Conservation (phyloP, 352 stramenopile species). For the Phytophthora chlamydospora region DNA sequence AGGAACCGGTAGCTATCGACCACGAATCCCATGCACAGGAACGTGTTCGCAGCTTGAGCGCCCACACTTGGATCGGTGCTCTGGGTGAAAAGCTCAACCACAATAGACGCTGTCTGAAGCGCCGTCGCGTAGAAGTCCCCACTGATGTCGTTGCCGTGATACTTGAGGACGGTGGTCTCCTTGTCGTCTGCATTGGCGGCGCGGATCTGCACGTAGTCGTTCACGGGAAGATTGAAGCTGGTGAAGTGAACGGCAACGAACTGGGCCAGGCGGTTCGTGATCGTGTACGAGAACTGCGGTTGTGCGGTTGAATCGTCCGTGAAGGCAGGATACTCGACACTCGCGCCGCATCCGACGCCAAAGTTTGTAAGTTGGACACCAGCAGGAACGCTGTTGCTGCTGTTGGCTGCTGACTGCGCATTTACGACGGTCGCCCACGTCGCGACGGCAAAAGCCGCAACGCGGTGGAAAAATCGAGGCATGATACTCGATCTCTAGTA, state of each 20-base stretch:
- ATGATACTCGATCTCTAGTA: slow-evolving; percentile 18
- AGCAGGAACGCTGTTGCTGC: slow-evolving; percentile 2
- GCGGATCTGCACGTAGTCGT: slow-evolving; percentile 62
- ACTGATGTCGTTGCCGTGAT: slow-evolving; percentile 36
- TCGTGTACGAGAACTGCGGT: slow-evolving; percentile 40
- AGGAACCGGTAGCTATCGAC: slow-evolving; percentile 57
- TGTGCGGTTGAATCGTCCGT: slow-evolving; percentile 22
- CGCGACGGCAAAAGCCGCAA: slow-evolving; percentile 22
- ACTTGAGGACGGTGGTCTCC: slow-evolving; percentile 41
- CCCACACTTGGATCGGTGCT: slow-evolving; percentile 17
- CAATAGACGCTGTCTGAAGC: slow-evolving; percentile 45
- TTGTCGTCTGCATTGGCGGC: slow-evolving; percentile 30
- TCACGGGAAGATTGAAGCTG: slow-evolving; percentile 61
- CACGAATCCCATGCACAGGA: slow-evolving; percentile 51
- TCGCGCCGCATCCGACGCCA: slow-evolving; percentile 40
- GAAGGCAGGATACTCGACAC: slow-evolving; percentile 26
- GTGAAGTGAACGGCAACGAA: slow-evolving; percentile 72
- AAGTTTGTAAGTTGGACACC: slow-evolving; percentile 27
- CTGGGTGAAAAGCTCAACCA: slow-evolving; percentile 57
- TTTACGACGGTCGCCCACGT: slow-evolving; percentile 17
- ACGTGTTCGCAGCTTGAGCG: slow-evolving; percentile 29
- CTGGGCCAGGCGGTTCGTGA: slow-evolving; percentile 49
- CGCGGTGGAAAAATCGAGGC: slow-evolving; percentile 22
- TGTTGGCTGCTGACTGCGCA: slow-evolving; percentile 24
- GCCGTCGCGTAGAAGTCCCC: slow-evolving; percentile 45